Evolutionary conservation across 108 stramenopile species (phyloP).

Genomic region (Cyclotella cryptica): DNA sequence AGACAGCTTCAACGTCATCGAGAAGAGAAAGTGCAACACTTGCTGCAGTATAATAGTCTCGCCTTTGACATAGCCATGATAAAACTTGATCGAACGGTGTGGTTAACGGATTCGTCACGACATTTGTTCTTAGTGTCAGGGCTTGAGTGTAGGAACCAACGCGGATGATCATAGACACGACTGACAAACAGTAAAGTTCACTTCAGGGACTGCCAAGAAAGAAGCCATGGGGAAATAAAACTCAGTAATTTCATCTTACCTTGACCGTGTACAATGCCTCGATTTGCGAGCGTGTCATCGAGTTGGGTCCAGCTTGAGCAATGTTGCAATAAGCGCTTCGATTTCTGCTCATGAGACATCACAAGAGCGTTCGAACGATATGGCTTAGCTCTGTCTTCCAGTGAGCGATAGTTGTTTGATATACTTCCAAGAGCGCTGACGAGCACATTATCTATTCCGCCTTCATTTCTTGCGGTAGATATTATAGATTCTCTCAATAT

Average conservation of each 20-base stretch:
- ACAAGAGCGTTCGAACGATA: slow-evolving; percentile 24
- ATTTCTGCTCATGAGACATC: slow-evolving; percentile 64
- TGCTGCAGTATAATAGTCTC: slow-evolving; percentile 83
- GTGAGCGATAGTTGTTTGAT: slow-evolving; percentile 18
- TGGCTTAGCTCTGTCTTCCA: neutral
- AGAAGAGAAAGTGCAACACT: slow-evolving; percentile 75
- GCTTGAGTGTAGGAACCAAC: slow-evolving; percentile 29
- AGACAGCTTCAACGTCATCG: slow-evolving; percentile 65
- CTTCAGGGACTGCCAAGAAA: neutral
- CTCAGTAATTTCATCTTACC: slow-evolving; percentile 30
- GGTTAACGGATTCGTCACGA: slow-evolving; percentile 58
- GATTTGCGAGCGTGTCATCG: slow-evolving; percentile 60
- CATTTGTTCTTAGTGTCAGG: slow-evolving; percentile 58
- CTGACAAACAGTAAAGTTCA: slow-evolving; percentile 2
- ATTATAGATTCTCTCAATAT: slow-evolving; percentile 40
- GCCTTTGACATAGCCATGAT: slow-evolving; percentile 71
- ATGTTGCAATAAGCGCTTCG: slow-evolving; percentile 62
- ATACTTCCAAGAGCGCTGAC: slow-evolving; percentile 68
- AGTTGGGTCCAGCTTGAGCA: slow-evolving; percentile 78
- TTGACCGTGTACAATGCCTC: slow-evolving; percentile 54
- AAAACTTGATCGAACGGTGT: slow-evolving; percentile 81
- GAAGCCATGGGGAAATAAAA: neutral
- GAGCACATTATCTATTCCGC: slow-evolving; percentile 54
- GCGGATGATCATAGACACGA: slow-evolving; percentile 30
- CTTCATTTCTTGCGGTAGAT: slow-evolving; percentile 37